Conservation (phyloP, 2,329 filamentous ascomycete genomes). For the Cytospora piceicola region DNA sequence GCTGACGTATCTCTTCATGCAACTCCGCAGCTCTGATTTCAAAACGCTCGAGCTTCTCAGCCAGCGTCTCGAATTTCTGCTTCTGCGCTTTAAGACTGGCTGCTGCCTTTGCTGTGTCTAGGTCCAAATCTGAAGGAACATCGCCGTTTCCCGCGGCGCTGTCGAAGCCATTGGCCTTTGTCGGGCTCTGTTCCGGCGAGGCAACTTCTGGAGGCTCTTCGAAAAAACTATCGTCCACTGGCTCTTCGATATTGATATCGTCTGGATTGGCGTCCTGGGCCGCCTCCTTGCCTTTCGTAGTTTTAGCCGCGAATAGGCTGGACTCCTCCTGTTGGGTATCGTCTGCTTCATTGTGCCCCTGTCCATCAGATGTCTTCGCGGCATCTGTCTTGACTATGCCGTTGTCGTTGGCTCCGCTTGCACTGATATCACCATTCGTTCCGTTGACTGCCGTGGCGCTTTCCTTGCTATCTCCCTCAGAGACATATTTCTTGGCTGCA, state of each 20-base stretch:
- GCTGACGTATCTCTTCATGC: slow-evolving; percentile 39
- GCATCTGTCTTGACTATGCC: slow-evolving; percentile 10
- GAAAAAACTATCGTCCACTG: slow-evolving; percentile 35
- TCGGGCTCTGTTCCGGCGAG: slow-evolving; percentile 27
- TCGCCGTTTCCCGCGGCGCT: slow-evolving; percentile 1
- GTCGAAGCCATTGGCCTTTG: slow-evolving; percentile 18
- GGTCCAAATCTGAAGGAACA: not conserved
- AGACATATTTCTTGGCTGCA: slow-evolving; percentile 56
- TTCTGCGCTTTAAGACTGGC: slow-evolving; percentile 39
- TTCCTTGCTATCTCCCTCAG: slow-evolving; percentile 41
- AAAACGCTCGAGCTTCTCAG: slow-evolving; percentile 40
- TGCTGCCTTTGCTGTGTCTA: slow-evolving; percentile 30
- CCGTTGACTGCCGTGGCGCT: slow-evolving; percentile 25
- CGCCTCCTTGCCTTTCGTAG: slow-evolving; percentile 33
- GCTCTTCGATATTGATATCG: slow-evolving; percentile 55
- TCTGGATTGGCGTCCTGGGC: slow-evolving; percentile 45
- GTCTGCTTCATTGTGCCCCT: not conserved
- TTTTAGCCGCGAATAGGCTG: slow-evolving; percentile 34
- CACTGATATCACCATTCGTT: slow-evolving; percentile 7
- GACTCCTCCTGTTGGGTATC: slow-evolving; percentile 21
- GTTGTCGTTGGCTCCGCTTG: slow-evolving; percentile 14
- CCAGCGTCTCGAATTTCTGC: slow-evolving; percentile 41
- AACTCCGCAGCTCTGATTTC: slow-evolving; percentile 39
- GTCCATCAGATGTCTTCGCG: not conserved
- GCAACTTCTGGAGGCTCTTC: slow-evolving; percentile 27